Percentiles rank a stretch among this genome's conserved stretches.
phyloP scores from a whole-genome alignment of 2,329 filamentous ascomycete genomes.

The Cercospora beticola region DNA sequence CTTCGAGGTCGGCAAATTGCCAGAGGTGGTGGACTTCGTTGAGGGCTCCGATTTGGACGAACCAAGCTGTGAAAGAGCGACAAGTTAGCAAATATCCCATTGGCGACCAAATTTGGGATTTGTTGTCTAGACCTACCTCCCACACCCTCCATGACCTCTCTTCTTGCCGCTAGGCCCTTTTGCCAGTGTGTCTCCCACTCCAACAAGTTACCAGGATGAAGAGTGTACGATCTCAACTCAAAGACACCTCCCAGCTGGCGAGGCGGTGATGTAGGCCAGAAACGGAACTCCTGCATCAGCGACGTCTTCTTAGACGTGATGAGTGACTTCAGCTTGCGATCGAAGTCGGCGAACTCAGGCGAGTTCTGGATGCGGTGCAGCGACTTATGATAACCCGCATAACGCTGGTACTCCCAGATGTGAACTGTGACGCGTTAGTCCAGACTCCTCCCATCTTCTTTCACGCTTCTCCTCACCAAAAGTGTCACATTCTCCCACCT shows the following conservation, averaged over 20 bases:
- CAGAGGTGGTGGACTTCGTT: constrained; percentile 98
- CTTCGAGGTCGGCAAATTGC: constrained; percentile 97
- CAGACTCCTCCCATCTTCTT: neutral
- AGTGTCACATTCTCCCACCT: constrained; percentile 94
- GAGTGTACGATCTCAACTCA: constrained; percentile 92
- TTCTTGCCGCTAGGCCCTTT: constrained; percentile 80
- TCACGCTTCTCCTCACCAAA: constrained; percentile 65
- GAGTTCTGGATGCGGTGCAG: constrained; percentile 80
- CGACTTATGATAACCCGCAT: constrained; percentile 91
- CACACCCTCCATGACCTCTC: constrained; percentile 92
- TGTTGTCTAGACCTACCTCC: constrained; percentile 22
- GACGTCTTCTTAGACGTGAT: constrained; percentile 83
- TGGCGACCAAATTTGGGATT: constrained; percentile 57
- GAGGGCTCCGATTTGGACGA: constrained; percentile 94
- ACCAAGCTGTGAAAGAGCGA: constrained; percentile 73
- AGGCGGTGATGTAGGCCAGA: constrained; percentile 94
- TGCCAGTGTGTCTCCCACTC: constrained; percentile 99
- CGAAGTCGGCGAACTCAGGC: constrained; percentile 80
- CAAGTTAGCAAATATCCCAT: constrained; percentile 8
- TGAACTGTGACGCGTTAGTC: constrained; percentile 64
- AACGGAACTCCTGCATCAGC: constrained; percentile 99
- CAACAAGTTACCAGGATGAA: constrained; percentile 90
- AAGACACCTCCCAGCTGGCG: constrained; percentile 89
- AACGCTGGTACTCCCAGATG: constrained; percentile 99
- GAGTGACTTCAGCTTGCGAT: constrained; percentile 78